Evolutionary conservation across 2,329 filamentous ascomycete genomes (phyloP), one percentile per base, ranked within the genome.

Genomic region (Cyphellophora attinorum): DNA sequence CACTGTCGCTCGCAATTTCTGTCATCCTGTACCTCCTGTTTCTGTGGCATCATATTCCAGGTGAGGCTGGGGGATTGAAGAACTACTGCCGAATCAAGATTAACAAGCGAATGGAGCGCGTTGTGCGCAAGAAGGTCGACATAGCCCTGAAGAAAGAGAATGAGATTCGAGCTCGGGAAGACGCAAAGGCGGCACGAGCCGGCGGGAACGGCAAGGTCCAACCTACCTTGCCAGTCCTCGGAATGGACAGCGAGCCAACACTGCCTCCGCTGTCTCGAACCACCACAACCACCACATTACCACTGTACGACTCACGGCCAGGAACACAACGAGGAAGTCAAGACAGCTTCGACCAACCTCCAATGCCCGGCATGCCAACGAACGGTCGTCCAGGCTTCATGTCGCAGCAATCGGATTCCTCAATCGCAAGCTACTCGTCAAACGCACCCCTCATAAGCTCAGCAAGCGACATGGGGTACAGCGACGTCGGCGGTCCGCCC

Each of bases 61-160:
- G 73, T 21, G 68, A 76, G 8, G 86, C 95, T 51, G 85, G 85
- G 5, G 79, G 82, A 5, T 68, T 98, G 18, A 76, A 76, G 4
- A 78, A 79, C 16, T 98, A 93, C 62, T 96, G 91, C 56, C 81
- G 84, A 42, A 80, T 86, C 29, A 96, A 96, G 64, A 80, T 94
- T 55, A 93, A 93, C 60, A 79, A 76, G 50, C 72, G 86, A 46
- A 69, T 98, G 46, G 81, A 81, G 52, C 77, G 77, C 47, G 91
- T 96, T 46, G 88, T 96, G 3, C 77, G 78, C 35, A 73, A 68
- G 50, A 95, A 91, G 61, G 83, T 94, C 50, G 85, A 91, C 60
- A 88, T 85, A 57, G 89, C 86, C 0, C 62, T 96, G 16, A 81
- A 79, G 33, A 85, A 86, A 49, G 81, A 91, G 34, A 78, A 76